phyloP scores from a whole-genome alignment of 768 basidiomycete species.

The Termitomyces sp. region DNA sequence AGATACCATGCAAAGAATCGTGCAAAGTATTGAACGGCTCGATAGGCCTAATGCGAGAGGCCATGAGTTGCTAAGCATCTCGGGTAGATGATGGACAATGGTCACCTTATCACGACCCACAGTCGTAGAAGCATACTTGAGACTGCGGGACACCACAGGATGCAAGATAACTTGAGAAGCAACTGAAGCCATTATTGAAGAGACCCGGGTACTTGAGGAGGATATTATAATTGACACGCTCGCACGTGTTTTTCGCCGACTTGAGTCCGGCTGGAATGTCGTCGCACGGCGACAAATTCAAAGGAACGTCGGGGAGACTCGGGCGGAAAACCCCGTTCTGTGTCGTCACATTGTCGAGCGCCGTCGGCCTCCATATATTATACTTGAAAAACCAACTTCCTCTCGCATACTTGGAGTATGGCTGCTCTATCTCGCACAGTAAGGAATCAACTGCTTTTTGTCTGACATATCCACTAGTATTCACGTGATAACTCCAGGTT shows the following conservation, averaged over 20 bases:
- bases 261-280: slow-evolving; percentile 1
- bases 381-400: neutral
- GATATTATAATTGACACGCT: neutral
- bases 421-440: slow-evolving; percentile 14
- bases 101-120: slow-evolving; percentile 86
- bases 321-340: slow-evolving; percentile 16
- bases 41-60: slow-evolving; percentile 57
- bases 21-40: slow-evolving; percentile 86
- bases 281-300: neutral
- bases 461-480: neutral
- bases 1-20: slow-evolving; percentile 86
- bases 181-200: slow-evolving; percentile 37
- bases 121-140: slow-evolving; percentile 78
- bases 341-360: slow-evolving; percentile 4
- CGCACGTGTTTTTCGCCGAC: slow-evolving; percentile 14
- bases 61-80: neutral
- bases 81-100: slow-evolving; percentile 2
- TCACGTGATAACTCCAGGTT: slow-evolving; percentile 30
- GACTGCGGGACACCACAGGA: slow-evolving; percentile 66
- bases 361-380: neutral
- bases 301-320: slow-evolving; percentile 14
- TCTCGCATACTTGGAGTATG: slow-evolving; percentile 1
- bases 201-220: neutral
- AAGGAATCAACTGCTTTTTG: slow-evolving; percentile 13
- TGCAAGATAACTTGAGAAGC: slow-evolving; percentile 83